Conservation (phyloP, 306 rosid species). For the Aeschynomene evenia region DNA sequence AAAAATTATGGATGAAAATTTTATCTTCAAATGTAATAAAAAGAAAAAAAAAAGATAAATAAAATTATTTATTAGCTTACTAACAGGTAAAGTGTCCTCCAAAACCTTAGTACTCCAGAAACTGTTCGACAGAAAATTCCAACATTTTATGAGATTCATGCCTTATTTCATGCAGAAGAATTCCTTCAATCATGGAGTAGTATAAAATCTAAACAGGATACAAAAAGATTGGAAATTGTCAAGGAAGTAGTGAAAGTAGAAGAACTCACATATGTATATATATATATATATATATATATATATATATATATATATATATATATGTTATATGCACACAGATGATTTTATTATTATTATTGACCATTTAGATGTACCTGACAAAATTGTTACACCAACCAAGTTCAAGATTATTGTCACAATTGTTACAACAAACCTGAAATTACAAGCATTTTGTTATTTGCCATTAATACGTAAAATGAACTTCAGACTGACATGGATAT, state of each 20-base stretch:
- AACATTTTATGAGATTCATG: conserved; percentile 26
- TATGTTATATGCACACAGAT: not conserved
- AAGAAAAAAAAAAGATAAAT: not conserved
- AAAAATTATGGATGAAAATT: not conserved
- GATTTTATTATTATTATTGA: no score
- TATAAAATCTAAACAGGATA: not conserved
- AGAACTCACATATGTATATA: not conserved
- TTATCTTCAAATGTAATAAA: not conserved
- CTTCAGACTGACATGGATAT: no score
- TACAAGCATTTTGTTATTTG: not conserved
- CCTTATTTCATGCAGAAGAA: not conserved
- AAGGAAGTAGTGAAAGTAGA: not conserved
- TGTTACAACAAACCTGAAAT: conserved; percentile 60
- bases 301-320: no score
- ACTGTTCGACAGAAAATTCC: conserved; percentile 42
- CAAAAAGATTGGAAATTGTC: not conserved
- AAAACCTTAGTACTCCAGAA: conserved; percentile 49
- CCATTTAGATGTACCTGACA: conserved; percentile 46
- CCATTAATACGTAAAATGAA: no score
- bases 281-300: no score
- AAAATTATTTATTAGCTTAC: conserved; percentile 32
- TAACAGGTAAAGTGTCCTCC: conserved; percentile 49
- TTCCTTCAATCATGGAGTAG: conserved; percentile 17
- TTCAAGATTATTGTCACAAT: conserved; percentile 45
- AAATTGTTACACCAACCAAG: conserved; percentile 49